Base-by-base conservation (phyloP, 2,329 filamentous ascomycete species). In the Onygena corvina region DNA sequence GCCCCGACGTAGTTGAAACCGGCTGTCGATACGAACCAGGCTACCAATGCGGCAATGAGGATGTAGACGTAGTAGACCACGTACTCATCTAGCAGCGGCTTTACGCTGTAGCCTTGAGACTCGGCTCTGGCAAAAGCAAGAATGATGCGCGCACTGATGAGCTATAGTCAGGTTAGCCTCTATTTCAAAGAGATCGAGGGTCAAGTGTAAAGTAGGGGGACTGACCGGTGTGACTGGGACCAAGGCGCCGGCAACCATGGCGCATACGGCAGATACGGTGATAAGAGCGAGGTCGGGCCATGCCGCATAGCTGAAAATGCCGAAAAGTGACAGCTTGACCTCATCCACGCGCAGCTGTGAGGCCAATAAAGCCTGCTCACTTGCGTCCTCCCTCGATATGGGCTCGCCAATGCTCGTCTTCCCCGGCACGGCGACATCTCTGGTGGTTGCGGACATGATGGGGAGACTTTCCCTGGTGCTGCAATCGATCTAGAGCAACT, bases 1-100 rank as follows among this genome's bases (percentile, higher is more conserved):
- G 86, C 82, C 46, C 82, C 83, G 1, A 76, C 79, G 57, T 83
- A 89, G 56, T 90, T 88, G 67, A 88, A 92, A 35, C 83, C 84
- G 16, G 88, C 80, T 0, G 86, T 92, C n/a, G 77, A 73, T 46
- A 89, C 69, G 66, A 89, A 89, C 42, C 79, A 72, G 27, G 79
- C 77, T 48, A 84, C 64, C 58, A 88, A 86, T 61, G 86, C 79
- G 56, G 75, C 80, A 54, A 90, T 75, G 46, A 74, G 84, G 33
- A 90, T 73, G 61, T 89, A 89, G 25, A 89, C 69, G 55, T 86
- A 86, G 64, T 87, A 87, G 44, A 86, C 65, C 14, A 12, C 27
- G 23, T 45, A 45, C 6, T 45, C 16, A n/a, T 45, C 34, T 16
- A 38, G 6, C 34, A 38, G 14, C 16, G 34, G 34, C 16, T 38